phyloP scores from a whole-genome alignment of 2,329 filamentous ascomycete genomes.

The Alternaria arborescens region DNA sequence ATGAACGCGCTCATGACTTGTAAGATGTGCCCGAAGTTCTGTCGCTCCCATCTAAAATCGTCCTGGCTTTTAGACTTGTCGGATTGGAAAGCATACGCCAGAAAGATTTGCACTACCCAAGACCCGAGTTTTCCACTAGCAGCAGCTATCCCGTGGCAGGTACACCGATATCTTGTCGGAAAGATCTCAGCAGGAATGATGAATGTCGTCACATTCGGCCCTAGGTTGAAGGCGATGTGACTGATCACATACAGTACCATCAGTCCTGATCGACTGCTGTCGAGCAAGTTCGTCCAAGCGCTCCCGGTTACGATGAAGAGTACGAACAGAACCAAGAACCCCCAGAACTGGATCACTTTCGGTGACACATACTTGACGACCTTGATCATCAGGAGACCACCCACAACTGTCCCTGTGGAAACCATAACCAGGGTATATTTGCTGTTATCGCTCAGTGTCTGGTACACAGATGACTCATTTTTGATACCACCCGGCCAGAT shows the following conservation, averaged over 20 bases:
- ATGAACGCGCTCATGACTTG: conserved; percentile 48
- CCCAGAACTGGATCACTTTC: conserved; percentile 46
- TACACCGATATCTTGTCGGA: conserved; percentile 63
- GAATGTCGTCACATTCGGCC: conserved; percentile 49
- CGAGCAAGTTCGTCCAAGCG: conserved; percentile 40
- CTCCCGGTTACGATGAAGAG: conserved; percentile 47
- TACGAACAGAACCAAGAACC: conserved; percentile 41
- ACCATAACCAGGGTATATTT: conserved; percentile 46
- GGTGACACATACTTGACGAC: conserved; percentile 46
- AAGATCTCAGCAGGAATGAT: conserved; percentile 65
- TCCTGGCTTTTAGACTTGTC: conserved; percentile 9
- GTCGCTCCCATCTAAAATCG: conserved; percentile 33
- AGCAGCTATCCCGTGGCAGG: conserved; percentile 64
- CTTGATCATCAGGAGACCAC: conserved; percentile 45
- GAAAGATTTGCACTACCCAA: conserved; percentile 54
- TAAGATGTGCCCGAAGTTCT: conserved; percentile 43
- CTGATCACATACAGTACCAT: conserved; percentile 46
- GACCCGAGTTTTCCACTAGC: conserved; percentile 63
- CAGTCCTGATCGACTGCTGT: conserved; percentile 33
- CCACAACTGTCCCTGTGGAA: conserved; percentile 43
- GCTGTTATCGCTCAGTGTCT: conserved; percentile 40
- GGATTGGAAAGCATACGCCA: conserved; percentile 43
- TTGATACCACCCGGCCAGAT: conserved; percentile 38
- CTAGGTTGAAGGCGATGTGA: conserved; percentile 49
- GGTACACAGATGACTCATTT: conserved; percentile 29